These are phyloP conservation scores for Casuarina glauca DNA, from an alignment of 306 rosid species.

Conservation along the genomic window DNA sequence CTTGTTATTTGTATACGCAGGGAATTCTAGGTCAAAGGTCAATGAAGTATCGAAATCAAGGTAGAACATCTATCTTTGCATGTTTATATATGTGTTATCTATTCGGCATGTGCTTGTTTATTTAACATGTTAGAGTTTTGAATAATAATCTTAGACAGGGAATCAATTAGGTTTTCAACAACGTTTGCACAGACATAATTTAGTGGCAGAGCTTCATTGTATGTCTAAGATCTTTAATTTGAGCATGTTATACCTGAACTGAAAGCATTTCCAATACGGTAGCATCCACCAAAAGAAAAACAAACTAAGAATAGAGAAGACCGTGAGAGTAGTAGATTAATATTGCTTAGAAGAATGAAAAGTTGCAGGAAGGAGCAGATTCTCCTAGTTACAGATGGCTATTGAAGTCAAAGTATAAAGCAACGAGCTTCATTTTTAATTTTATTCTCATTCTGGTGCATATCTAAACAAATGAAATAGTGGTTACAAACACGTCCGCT, in stretches of 20 bases:
- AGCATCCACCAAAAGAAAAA: not conserved
- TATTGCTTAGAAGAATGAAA: not conserved
- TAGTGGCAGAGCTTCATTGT: no score
- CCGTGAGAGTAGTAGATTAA: not conserved
- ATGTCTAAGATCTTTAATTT: no score
- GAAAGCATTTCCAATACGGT: not conserved
- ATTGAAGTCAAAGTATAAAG: not conserved
- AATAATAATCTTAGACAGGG: not conserved
- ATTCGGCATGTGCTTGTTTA: not conserved
- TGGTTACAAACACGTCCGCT: not conserved
- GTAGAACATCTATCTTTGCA: conserved; percentile 33
- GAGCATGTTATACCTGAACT: not conserved
- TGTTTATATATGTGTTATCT: conserved; percentile 11
- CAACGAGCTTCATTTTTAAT: no score
- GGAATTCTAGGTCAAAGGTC: conserved; percentile 51
- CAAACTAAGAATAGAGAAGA: not conserved
- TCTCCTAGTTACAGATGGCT: no score
- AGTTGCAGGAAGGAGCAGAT: no score
- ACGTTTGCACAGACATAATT: not conserved
- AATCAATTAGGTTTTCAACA: no score
- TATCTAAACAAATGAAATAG: not conserved
- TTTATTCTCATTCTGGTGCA: not conserved
- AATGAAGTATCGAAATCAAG: conserved; percentile 42
- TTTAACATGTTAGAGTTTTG: no score
- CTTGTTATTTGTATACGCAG: conserved; percentile 51